Conservation (phyloP, 805 yeast genomes). For the Candida golubevii region DNA sequence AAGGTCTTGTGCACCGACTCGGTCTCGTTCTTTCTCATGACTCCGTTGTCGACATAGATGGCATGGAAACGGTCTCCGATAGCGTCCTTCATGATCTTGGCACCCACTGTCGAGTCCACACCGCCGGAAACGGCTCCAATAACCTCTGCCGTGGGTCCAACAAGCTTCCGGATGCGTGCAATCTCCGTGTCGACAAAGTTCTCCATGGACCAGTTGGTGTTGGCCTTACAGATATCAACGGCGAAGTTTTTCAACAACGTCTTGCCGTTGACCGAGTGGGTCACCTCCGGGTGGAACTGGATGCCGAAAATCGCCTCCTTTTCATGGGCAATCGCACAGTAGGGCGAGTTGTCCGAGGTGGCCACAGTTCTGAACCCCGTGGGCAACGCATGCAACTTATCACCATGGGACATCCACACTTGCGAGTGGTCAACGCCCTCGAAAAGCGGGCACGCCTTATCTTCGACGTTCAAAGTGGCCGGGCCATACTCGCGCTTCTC, state of each 20-base stretch:
- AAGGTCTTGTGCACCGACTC: constrained; percentile 81
- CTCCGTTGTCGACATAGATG: constrained; percentile 95
- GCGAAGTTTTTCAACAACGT: constrained; percentile 87
- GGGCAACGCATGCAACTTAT: constrained; percentile 88
- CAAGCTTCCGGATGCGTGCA: constrained; percentile 81
- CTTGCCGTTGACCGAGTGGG: constrained; percentile 92
- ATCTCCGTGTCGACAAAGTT: constrained; percentile 97
- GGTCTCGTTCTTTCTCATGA: constrained; percentile 93
- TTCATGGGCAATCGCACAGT: constrained; percentile 83
- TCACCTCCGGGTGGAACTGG: constrained; percentile 99
- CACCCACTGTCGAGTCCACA: constrained; percentile 98
- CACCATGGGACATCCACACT: constrained; percentile 99
- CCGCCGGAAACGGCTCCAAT: constrained; percentile 99
- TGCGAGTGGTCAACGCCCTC: constrained; percentile 88
- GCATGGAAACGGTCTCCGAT: constrained; percentile 99
- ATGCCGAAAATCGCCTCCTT: constrained; percentile 80
- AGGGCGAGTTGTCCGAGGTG: constrained; percentile 91
- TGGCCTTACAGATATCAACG: constrained; percentile 78
- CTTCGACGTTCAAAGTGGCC: constrained; percentile 77
- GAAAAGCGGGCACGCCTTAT: constrained; percentile 65
- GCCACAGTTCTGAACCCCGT: constrained; percentile 86
- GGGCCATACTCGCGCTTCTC: constrained; percentile 98
- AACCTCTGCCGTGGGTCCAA: constrained; percentile 97
- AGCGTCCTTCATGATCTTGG: constrained; percentile 96
- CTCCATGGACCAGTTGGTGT: constrained; percentile 95